Evolutionary conservation across 2,329 filamentous ascomycete species (phyloP).

Genomic region (Cercospora nicotianae): DNA sequence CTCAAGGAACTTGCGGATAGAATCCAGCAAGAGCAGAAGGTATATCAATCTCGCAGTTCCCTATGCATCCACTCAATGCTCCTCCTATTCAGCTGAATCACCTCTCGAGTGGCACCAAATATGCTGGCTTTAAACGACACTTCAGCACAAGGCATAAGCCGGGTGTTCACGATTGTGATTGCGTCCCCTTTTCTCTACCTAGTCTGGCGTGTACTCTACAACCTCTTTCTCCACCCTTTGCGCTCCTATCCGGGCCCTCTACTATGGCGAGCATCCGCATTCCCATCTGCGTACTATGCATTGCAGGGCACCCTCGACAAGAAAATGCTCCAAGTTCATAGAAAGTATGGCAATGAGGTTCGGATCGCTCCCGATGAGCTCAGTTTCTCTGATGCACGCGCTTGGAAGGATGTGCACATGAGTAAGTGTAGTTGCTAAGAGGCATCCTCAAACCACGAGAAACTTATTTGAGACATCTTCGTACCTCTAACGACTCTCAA

Average conservation of each 20-base stretch:
- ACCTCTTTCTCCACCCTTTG: conserved; percentile 47
- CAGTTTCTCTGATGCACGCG: conserved; percentile 43
- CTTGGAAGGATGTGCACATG: conserved; percentile 48
- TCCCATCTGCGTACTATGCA: conserved; percentile 17
- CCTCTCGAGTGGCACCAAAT: background rate
- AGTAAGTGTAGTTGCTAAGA: background rate
- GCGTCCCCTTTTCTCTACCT: conserved; percentile 1
- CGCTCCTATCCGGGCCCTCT: conserved; percentile 42
- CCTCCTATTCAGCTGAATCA: background rate
- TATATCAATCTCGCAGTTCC: background rate
- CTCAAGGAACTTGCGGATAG: background rate
- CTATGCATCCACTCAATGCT: background rate
- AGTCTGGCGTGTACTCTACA: conserved; percentile 37
- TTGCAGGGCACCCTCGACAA: conserved; percentile 15
- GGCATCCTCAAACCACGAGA: too few species aligned
- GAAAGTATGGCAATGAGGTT: conserved; percentile 46
- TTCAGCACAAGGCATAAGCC: background rate
- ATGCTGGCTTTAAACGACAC: background rate
- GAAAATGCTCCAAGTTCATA: conserved; percentile 34
- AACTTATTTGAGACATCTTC: too few species aligned
- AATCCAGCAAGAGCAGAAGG: background rate
- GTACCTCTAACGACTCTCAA: too few species aligned
- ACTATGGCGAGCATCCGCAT: conserved; percentile 16
- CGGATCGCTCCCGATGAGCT: conserved; percentile 51
- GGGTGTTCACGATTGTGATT: conserved; percentile 2